Evolutionary conservation across 306 rosid genomes (phyloP).

Genomic region (Hylodesmum podocarpum): DNA sequence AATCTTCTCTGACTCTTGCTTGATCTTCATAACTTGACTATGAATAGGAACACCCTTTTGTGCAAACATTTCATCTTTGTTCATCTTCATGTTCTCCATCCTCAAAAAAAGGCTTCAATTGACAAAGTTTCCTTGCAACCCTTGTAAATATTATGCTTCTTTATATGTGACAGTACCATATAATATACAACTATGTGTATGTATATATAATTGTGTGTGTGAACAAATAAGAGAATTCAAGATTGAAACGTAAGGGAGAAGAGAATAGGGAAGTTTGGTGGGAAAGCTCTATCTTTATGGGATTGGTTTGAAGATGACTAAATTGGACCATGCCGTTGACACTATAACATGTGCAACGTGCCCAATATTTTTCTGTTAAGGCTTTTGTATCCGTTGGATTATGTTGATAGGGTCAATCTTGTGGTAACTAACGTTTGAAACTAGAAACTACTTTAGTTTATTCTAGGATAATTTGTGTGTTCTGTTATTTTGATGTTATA

Average conservation of each 20-base stretch:
- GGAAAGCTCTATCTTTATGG: conserved; percentile 38
- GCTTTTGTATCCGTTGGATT: conserved; percentile 29
- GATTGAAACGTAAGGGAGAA: conserved; percentile 47
- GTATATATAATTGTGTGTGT: background rate
- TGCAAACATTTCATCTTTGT: conserved; percentile 18
- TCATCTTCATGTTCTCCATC: conserved; percentile 52
- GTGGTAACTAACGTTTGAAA: background rate
- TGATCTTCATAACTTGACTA: conserved; percentile 77
- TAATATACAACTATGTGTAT: background rate
- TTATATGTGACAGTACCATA: background rate
- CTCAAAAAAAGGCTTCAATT: conserved; percentile 18
- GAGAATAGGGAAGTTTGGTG: conserved; percentile 54
- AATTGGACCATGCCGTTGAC: conserved; percentile 54
- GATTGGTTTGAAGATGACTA: conserved; percentile 43
- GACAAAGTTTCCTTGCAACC: background rate
- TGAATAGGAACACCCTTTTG: conserved; percentile 54
- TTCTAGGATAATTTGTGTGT: background rate
- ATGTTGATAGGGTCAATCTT: background rate
- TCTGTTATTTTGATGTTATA: background rate
- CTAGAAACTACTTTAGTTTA: background rate
- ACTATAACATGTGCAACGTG: background rate
- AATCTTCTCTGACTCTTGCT: conserved; percentile 67
- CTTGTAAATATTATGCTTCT: conserved; percentile 6
- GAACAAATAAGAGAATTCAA: conserved; percentile 20
- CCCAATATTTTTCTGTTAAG: background rate